Base-by-base conservation (phyloP, 768 basidiomycete genomes). In the Boletellus ananas region DNA sequence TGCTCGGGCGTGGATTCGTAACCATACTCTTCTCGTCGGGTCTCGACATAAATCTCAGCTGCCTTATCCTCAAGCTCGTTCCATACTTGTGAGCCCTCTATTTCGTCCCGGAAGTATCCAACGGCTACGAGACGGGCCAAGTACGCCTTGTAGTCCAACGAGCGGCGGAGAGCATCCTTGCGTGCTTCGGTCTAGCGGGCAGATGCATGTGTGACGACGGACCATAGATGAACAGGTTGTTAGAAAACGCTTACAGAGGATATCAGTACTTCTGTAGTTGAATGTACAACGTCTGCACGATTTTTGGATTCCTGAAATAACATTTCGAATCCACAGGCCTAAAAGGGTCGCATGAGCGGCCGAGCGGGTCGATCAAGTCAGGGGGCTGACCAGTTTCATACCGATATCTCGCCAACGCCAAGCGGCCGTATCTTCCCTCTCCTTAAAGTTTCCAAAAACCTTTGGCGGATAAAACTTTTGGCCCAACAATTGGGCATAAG, bases 291-390 rank as follows among this genome's bases (percentile, higher is more conserved):
- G 35, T 75, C 74, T 49, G 71, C 69, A 36, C 80, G 79, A 41
- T 77, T 72, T 67, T 87, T 85, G 51, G 80, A 86, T 63, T 93
- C 93, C 64, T 89, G 85, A 64, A 89, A 97, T 35, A 96, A 77
- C 78, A 98, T 99, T 72, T 99, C 96, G 54, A 97, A 97, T 1
- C 96, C 96, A 55, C 91, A 91, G 2, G 93, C 85, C 87, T 94
- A 61, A 8, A 39, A 43, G 20, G 10, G 36, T 8, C n/a, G 34
- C 13, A 43, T 58, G 41, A 45, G 37, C 6, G 7, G 17, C 10
- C 17, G 16, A 38, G 18, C 7, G 18, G 21, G 46, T 29, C 36
- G 5, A 13, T 3, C 41, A 33, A 41, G 16, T 36, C 2, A 21
- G 42, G 13, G 20, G 34, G 68, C 80, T 43, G 52, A 90, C 93